Conservation (phyloP, 1,284 basidiomycete genomes). For the Trichosporon faecale region DNA sequence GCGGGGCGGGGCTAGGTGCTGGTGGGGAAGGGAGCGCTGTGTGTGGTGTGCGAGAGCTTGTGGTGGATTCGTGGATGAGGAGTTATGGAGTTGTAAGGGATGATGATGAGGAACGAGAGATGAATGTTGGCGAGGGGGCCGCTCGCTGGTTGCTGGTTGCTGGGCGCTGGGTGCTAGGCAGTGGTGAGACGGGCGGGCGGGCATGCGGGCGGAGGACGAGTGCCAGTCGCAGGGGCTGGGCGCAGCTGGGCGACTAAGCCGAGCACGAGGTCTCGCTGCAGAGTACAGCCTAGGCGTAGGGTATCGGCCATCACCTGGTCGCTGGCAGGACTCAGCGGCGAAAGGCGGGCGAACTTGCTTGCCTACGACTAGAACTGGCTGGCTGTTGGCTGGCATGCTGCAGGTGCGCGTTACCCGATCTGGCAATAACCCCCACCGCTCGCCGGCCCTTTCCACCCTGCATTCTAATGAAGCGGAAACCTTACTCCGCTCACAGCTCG, state of each 20-base stretch:
- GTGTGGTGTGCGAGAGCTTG: not conserved
- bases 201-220: not conserved
- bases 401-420: not conserved
- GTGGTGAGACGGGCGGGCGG: not conserved
- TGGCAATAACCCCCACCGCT: not conserved
- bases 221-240: not conserved
- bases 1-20: not conserved
- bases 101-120: not conserved
- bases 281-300: not conserved
- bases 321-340: not conserved
- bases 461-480: not conserved
- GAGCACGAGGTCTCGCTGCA: not conserved
- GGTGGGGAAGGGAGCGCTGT: not conserved
- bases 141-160: not conserved
- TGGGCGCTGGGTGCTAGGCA: not conserved
- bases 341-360: not conserved
- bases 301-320: not conserved
- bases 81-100: constrained; percentile 8
- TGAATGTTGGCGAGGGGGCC: constrained; percentile 2
- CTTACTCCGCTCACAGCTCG: not conserved
- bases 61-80: constrained; percentile 10
- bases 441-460: not conserved
- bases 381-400: not conserved
- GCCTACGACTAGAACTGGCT: not conserved
- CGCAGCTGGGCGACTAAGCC: not conserved